A percentile compares a stretch with the other conserved stretches of the same genome.
Conservation (phyloP, 345 rosid genomes). For the Raphanus raphanistrum region DNA sequence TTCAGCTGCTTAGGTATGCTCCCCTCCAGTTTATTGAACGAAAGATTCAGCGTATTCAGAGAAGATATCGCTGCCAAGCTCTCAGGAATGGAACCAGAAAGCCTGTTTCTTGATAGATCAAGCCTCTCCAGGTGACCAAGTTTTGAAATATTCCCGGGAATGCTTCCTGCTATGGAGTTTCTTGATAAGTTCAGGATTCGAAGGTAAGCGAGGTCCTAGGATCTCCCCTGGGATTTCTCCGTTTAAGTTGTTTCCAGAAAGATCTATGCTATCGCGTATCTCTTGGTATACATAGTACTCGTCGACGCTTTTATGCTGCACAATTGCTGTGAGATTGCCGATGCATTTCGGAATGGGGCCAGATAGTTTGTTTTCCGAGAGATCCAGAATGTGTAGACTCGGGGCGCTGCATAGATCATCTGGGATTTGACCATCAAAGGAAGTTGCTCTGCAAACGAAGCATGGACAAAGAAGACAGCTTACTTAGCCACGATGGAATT, state of each 20-base stretch:
- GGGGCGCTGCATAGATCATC: constrained; percentile 36
- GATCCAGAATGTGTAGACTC: constrained; percentile 50
- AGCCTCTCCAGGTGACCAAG: neutral
- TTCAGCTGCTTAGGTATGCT: neutral
- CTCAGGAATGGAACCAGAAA: neutral
- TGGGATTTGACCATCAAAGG: constrained; percentile 42
- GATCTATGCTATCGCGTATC: neutral
- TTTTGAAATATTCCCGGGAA: neutral
- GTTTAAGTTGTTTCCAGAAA: neutral
- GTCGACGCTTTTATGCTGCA: constrained; percentile 18
- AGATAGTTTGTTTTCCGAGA: constrained; percentile 49
- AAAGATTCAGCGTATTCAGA: neutral
- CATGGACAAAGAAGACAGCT: constrained; percentile 41
- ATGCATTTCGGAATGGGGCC: constrained; percentile 49
- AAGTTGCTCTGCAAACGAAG: constrained; percentile 44
- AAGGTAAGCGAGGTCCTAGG: neutral
- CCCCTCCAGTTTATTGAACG: neutral
- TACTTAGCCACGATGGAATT: constrained; percentile 46
- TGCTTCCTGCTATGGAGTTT: neutral
- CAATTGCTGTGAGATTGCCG: constrained; percentile 45
- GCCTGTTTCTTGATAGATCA: neutral
- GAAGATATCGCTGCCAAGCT: neutral
- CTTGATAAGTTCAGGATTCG: neutral
- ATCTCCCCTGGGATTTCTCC: neutral
- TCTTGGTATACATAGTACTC: constrained; percentile 38